Conservation (phyloP, 1,284 basidiomycete species). For the Neolentinus lepideus region DNA sequence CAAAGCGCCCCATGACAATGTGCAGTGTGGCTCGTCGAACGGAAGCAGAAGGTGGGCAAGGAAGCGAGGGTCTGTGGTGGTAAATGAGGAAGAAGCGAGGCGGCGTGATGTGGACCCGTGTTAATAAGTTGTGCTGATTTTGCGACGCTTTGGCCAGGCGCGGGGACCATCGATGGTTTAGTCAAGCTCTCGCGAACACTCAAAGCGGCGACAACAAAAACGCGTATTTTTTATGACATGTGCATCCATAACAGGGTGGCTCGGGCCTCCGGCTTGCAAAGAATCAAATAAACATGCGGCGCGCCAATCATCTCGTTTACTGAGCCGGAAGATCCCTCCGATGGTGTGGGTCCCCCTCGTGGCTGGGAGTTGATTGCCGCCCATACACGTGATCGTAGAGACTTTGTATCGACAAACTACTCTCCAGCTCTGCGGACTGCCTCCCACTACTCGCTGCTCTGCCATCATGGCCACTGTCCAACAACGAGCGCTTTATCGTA, state of each 20-base stretch:
- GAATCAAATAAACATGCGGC: neutral
- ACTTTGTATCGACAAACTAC: neutral
- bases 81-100: too few species aligned
- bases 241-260: neutral
- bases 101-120: too few species aligned
- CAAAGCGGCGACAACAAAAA: neutral
- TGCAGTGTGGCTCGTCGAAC: too few species aligned
- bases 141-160: too few species aligned
- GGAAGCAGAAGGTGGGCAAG: too few species aligned
- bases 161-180: too few species aligned
- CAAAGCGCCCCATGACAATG: neutral
- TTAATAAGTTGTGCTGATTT: too few species aligned
- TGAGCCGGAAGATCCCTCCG: neutral
- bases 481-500: slow-evolving; percentile 28
- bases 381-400: neutral
- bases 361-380: neutral
- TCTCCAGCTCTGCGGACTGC: neutral
- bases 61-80: too few species aligned
- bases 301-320: neutral
- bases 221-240: neutral
- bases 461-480: slow-evolving; percentile 11
- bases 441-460: too few species aligned
- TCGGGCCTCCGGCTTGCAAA: neutral
- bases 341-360: neutral
- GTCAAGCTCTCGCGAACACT: neutral